Base-by-base conservation (phyloP, 1,284 basidiomycete genomes). In the Apiotrichum veenhuisii region DNA sequence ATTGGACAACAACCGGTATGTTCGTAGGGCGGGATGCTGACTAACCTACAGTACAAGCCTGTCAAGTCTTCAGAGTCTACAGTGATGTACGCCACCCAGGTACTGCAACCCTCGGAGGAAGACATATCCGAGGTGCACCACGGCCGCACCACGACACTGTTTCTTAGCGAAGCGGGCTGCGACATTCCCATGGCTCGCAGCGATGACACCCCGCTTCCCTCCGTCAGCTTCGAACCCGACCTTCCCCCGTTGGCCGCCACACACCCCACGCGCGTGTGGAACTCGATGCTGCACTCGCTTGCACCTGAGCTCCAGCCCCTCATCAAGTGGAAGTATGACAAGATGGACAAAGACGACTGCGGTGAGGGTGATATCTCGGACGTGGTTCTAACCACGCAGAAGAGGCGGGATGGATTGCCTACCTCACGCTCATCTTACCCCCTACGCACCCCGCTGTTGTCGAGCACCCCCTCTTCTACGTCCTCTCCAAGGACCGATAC, bases 181-280 rank as follows among this genome's bases (percentile, higher is more conserved):
- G 53, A 36, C 52, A 63, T 55, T 40, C 53, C 53, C 5, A 52
- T 27, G 48, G 62, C 47, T 55, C 59, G 38, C 50, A 64, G 14
- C 11, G 17, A 15, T 12, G 17, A 25, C 18, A 15, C 41, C 9
- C 26, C n/a, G 20, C 17, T 12, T 22, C 50, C 45, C 12, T 33
- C 17, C 43, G 43, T 51, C 49, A 26, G 34, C 37, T 43, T 56
- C 22, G 43, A 56, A 34, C 54, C 67, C 2, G 63, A 67, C 42
- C 55, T 70, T 25, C 66, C 69, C 2, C 64, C 68, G 1, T 47
- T 66, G 40, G 67, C 69, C 0, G 47, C 61, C 10, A 64, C 69
- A 44, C 71, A 73, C 53, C 70, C 71, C 0, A 66, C 68, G 0
- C 60, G 70, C 14, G 64, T 72, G 5, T 72, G 71, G 71, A 73